Evolutionary conservation across 1,284 basidiomycete genomes (phyloP), one percentile per base, ranked within the genome.

Genomic region (Rhizoctonia solani): DNA sequence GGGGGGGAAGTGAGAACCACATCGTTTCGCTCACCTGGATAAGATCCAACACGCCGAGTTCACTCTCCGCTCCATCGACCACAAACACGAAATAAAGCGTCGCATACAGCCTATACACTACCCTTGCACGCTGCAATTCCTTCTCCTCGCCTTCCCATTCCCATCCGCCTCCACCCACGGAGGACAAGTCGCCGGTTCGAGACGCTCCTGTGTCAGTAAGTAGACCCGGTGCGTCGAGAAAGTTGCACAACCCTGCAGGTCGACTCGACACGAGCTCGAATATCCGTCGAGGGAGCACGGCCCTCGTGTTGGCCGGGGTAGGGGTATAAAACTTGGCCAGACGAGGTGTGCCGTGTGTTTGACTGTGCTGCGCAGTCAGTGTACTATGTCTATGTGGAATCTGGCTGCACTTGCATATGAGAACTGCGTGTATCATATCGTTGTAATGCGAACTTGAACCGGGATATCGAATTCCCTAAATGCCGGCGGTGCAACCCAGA

Each of bases 1-100:
- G n/a, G n/a, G n/a, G n/a, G n/a, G n/a, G n/a, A n/a, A n/a, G n/a
- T n/a, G n/a, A n/a, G n/a, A n/a, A n/a, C n/a, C n/a, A n/a, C n/a
- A n/a, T n/a, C n/a, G n/a, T n/a, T n/a, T n/a, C n/a, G n/a, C 86
- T 70, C 74, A 94, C 95, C 84, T 99, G 97, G 54, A 99, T 99
- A 69, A 99, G 78, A 75, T 99, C 97, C 53, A 99, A 79, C 68
- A 99, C 92, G 0, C 95, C 97, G 13, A 99, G 82, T 78, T 99
- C 96, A 74, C 92, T 95, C 80, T 99, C 96, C 46, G 92, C 91
- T 39, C 87, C 87, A 74, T 98, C 96, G 27, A 98, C 95, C 5
- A 98, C 91, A 76, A 98, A 96, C 14, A 97, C 95, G 75, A 99
- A 99, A 79, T 94, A 95, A 29, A 99, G 83, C 1, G 96, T 99